A percentile compares a stretch with the other conserved stretches of the same genome.
phyloP scores from a whole-genome alignment of 108 stramenopile genomes.

The Cyclostephanos tholiformis region DNA sequence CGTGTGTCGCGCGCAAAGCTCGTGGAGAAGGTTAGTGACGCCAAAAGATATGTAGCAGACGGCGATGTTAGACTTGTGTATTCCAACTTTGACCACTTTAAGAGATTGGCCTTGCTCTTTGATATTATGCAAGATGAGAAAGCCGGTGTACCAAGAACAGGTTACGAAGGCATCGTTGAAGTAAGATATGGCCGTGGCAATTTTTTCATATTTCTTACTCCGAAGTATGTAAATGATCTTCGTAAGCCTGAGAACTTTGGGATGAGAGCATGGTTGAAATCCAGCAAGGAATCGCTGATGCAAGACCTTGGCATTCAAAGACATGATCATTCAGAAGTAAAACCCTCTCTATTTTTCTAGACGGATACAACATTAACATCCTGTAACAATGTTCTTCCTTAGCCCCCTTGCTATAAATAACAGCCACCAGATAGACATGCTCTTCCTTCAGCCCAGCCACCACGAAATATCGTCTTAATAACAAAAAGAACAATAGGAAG shows the following conservation, averaged over 20 bases:
- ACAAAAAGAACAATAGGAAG: neutral
- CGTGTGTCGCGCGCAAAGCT: conserved; percentile 48
- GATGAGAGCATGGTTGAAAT: conserved; percentile 37
- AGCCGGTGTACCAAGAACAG: conserved; percentile 88
- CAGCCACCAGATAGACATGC: neutral
- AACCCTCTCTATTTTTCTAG: neutral
- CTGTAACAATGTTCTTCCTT: no score
- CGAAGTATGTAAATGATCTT: conserved; percentile 32
- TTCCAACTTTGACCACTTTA: conserved; percentile 50
- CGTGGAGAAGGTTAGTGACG: conserved; percentile 50
- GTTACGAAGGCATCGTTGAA: conserved; percentile 91
- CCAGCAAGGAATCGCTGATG: conserved; percentile 28
- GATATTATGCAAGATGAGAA: conserved; percentile 89
- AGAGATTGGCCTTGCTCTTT: conserved; percentile 54
- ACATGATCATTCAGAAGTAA: neutral
- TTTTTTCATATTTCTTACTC: conserved; percentile 61
- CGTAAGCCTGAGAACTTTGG: conserved; percentile 34
- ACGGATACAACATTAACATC: neutral
- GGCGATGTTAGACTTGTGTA: conserved; percentile 63
- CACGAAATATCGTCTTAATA: neutral
- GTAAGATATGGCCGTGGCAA: conserved; percentile 46
- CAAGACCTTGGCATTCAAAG: conserved; percentile 20
- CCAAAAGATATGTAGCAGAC: conserved; percentile 32
- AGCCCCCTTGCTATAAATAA: no score
- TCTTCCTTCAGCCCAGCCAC: neutral